These are phyloP conservation scores for Huntiella omanensis DNA, from an alignment of 2,329 filamentous ascomycete species.

Conservation along the genomic window DNA sequence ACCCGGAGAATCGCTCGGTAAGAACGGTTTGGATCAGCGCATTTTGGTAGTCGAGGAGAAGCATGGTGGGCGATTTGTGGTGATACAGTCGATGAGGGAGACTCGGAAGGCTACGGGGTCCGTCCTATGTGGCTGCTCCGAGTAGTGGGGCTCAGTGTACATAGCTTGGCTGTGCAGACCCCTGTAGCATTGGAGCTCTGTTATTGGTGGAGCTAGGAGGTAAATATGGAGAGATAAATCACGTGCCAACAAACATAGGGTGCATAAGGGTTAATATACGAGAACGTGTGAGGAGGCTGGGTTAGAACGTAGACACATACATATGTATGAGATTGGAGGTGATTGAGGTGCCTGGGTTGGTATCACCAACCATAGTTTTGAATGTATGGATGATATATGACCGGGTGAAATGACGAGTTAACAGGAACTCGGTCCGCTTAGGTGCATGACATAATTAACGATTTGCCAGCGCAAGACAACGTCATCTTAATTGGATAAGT, in stretches of 20 bases:
- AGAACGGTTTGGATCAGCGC: slow-evolving; percentile 92
- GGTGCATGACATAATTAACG: no score
- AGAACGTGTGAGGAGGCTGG: not conserved
- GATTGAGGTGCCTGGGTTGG: not conserved
- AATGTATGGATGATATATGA: no score
- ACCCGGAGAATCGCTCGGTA: slow-evolving; percentile 86
- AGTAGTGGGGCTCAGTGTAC: slow-evolving; percentile 9
- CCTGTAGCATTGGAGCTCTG: not conserved
- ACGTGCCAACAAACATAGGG: no score
- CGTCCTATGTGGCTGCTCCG: slow-evolving; percentile 7
- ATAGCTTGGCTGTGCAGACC: slow-evolving; percentile 7
- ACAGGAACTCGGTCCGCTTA: no score
- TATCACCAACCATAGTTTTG: not conserved
- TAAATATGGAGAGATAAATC: not conserved
- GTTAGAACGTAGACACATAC: not conserved
- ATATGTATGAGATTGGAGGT: not conserved
- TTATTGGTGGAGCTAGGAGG: slow-evolving; percentile 3
- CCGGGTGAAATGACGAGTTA: no score
- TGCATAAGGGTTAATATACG: no score
- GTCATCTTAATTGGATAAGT: no score
- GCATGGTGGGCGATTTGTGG: slow-evolving; percentile 33
- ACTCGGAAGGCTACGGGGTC: slow-evolving; percentile 5
- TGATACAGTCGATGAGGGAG: not conserved
- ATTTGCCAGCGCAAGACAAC: no score
- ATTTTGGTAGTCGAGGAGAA: slow-evolving; percentile 98